A percentile compares a stretch with the other conserved stretches of the same genome.
Conservation (phyloP, 805 yeast species). For the Wickerhamomyces tratensis region DNA sequence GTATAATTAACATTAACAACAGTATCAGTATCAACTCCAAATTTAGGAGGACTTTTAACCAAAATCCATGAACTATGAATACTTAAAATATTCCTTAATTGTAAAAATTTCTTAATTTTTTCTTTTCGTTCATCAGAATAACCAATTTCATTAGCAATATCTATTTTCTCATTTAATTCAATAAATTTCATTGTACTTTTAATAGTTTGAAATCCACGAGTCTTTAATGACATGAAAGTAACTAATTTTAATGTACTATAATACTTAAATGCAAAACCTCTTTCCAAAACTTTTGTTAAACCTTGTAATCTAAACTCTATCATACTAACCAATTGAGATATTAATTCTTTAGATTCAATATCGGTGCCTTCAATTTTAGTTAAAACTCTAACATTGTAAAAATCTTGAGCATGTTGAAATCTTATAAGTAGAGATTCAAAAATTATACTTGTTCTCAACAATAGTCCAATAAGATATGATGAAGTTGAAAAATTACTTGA, state of each 20-base stretch:
- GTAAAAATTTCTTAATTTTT: constrained; percentile 4
- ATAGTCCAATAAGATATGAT: constrained; percentile 4
- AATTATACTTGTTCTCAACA: constrained; percentile 1
- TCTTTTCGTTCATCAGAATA: constrained; percentile 2
- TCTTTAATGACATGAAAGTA: constrained; percentile 2
- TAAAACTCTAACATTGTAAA: constrained; percentile 1
- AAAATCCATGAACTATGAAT: constrained; percentile 11
- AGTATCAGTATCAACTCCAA: constrained; percentile 1
- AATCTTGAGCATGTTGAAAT: constrained; percentile 10
- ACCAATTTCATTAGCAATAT: not conserved
- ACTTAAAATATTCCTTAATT: constrained; percentile 5
- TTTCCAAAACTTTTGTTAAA: constrained; percentile 3
- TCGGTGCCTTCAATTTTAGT: not conserved
- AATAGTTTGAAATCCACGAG: constrained; percentile 9
- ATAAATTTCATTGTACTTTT: constrained; percentile 9
- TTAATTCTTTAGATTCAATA: constrained; percentile 2
- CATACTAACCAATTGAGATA: not conserved
- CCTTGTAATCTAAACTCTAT: constrained; percentile 1
- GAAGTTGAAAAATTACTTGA: constrained; percentile 5
- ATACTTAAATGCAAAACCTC: constrained; percentile 7
- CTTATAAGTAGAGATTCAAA: constrained; percentile 3
- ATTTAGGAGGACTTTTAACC: not conserved
- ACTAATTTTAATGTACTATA: constrained; percentile 6
- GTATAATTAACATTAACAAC: no score
- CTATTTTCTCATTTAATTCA: constrained; percentile 6